Base-by-base conservation (phyloP, 2,329 filamentous ascomycete species). In the Metarhizium anisopliae region DNA sequence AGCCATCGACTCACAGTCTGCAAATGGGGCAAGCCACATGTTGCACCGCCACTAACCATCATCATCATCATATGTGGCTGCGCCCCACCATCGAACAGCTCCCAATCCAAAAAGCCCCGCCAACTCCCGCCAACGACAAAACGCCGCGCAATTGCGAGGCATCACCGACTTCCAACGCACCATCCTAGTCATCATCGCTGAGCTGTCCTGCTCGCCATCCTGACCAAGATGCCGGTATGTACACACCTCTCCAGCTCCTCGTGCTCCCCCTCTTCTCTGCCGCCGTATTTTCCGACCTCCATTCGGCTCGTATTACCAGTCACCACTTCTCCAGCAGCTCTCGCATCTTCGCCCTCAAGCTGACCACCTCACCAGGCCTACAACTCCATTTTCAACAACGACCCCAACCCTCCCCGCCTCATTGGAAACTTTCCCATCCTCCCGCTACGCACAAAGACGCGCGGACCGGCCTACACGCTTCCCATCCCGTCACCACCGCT, bases 361-460 rank as follows among this genome's bases (percentile, higher is more conserved):
- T 58, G 47, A 58, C 53, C 30, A 50, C 45, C 51, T 55, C 54
- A 59, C 57, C 61, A 95, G 90, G 93, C 93, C 75, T 97, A 96
- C 82, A 95, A 97, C 81, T 95, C 90, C 72, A 89, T 96, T 81
- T 96, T 96, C 84, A 86, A 86, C 84, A 86, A 72, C 76, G 93
- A 83, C 82, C 90, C 82, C 78, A 86, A 77, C 62, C 69, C 72
- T 60, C 78, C 78, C 45, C 78, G 77, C 56, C 74, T 80, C 62
- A 75, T 86, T 79, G 91, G 93, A 71, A 97, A 96, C 82, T 92
- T 97, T 70, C 92, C 93, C 25, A 85, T 97, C 64, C 86, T 96
- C 54, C 93, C 94, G 1, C 87, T 99, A 55, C 92, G 94, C 67
- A 97, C 94, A 67, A 90, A 90, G 73, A 95, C 91, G 60, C 89